Evolutionary conservation across 129 eudicot species (phyloP), one percentile per base, ranked within the genome.

Genomic region (Lonicera japonica): DNA sequence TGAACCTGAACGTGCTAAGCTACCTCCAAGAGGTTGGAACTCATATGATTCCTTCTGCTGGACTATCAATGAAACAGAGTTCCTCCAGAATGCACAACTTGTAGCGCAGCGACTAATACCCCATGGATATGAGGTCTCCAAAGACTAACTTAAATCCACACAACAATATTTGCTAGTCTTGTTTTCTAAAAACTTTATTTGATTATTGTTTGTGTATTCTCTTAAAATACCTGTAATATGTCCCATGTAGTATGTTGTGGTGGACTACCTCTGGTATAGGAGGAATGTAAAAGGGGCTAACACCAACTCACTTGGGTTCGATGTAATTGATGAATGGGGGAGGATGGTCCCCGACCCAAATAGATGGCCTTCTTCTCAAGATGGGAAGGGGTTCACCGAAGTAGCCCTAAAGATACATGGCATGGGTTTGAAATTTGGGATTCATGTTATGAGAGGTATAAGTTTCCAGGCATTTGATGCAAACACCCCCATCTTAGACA

Each of bases 211-310:
- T 21, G 24, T 57, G 8, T 48, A 20, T 22, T 69, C 25, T 25
- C 45, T 23, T 59, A 15, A 29, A 29, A 1, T 29, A 29, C 57
- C 56, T 62, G 3, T 58, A 66, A 29, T 59, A 64, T 58, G 21
- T 48, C 18, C 58, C 51, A 5, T 69, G 67, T 40, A 94, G 99
- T 94, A 88, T 75, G 99, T 76, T 29, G 99, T 94, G 73, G 89
- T 94, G 76, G 99, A 94, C 50, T 94, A 85, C 77, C 96, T 94
- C 41, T 94, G 99, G 99, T 94, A 94, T 73, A 85, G 99, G 79
- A 83, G 67, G 71, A 63, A 78, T 51, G 96, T 83, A 22, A 58
- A 73, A 1, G 99, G 96, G 54, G 95, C 99, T 51, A 63, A 69
- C 60, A 79, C 64, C 21, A 89, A 94, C 72, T 85, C 99, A 51